Conservation (phyloP, 331 rosid genomes). For the Stylosanthes scabra region DNA sequence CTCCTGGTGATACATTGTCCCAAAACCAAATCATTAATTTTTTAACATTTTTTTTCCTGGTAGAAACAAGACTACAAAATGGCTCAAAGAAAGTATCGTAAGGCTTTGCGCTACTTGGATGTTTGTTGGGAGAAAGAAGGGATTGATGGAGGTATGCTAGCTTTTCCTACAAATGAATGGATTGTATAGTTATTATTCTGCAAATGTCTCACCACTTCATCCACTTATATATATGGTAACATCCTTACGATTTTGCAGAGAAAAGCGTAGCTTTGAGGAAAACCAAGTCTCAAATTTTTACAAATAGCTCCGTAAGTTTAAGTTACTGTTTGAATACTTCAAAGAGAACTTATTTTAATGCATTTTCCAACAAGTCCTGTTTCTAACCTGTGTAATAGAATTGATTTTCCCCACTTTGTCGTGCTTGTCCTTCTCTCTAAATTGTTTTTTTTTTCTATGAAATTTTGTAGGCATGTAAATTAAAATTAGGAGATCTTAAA, state of each 20-base stretch:
- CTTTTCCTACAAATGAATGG: background rate
- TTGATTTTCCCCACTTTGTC: background rate
- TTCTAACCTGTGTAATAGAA: background rate
- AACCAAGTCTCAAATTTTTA: conserved; percentile 89
- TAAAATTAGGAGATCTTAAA: conserved; percentile 84
- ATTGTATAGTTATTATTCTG: background rate
- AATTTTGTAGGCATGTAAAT: conserved; percentile 76
- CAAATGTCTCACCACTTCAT: background rate
- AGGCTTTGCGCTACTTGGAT: conserved; percentile 89
- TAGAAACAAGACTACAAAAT: conserved; percentile 85
- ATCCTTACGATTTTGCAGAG: conserved; percentile 50
- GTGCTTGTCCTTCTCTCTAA: background rate
- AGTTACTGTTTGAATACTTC: background rate
- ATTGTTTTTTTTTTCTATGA: background rate
- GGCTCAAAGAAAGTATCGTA: conserved; percentile 84
- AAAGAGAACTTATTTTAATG: background rate
- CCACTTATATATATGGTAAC: background rate
- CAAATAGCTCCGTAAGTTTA: conserved; percentile 86
- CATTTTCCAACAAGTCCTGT: background rate
- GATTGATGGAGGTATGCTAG: conserved; percentile 74
- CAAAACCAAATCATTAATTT: background rate
- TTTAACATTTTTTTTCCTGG: background rate
- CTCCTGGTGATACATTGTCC: background rate
- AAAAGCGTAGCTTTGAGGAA: conserved; percentile 78
- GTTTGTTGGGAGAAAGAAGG: conserved; percentile 94